These are phyloP conservation scores for Meyerozyma guilliermondii DNA, from an alignment of 1,139 yeast genomes.

Conservation along the genomic window DNA sequence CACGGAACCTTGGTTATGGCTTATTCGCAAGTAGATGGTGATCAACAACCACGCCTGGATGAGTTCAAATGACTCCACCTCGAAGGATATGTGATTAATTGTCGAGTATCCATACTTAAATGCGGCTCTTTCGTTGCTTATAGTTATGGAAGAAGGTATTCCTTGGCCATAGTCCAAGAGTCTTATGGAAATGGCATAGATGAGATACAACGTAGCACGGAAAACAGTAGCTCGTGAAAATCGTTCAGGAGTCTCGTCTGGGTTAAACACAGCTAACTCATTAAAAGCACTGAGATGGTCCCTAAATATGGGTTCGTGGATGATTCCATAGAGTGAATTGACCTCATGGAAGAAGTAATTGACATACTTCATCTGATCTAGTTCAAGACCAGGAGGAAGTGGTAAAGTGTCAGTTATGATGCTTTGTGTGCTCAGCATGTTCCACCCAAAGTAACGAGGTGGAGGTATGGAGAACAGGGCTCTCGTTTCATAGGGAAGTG, in stretches of 20 bases:
- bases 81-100: conserved; percentile 48
- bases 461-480: conserved; percentile 45
- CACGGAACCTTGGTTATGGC: conserved; percentile 55
- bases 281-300: conserved; percentile 45
- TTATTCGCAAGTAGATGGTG: conserved; percentile 47
- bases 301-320: conserved; percentile 52
- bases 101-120: conserved; percentile 49
- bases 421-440: conserved; percentile 55
- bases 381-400: conserved; percentile 8
- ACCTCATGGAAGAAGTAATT: conserved; percentile 45
- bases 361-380: conserved; percentile 15
- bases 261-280: conserved; percentile 7
- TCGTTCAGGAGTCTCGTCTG: conserved; percentile 5
- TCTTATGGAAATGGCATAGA: conserved; percentile 49
- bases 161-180: conserved; percentile 43
- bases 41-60: conserved; percentile 62
- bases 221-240: conserved; percentile 40
- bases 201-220: conserved; percentile 46
- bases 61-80: conserved; percentile 65
- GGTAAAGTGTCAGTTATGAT: conserved; percentile 38
- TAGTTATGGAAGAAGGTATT: conserved; percentile 24
- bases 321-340: conserved; percentile 50
- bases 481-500: conserved; percentile 34
- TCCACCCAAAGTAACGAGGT: conserved; percentile 63
- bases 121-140: conserved; percentile 45